A percentile compares a stretch with the other conserved stretches of the same genome.
These are phyloP conservation scores for Samsoniella hepiali DNA, from an alignment of 2,329 filamentous ascomycete genomes.

Conservation along the genomic window DNA sequence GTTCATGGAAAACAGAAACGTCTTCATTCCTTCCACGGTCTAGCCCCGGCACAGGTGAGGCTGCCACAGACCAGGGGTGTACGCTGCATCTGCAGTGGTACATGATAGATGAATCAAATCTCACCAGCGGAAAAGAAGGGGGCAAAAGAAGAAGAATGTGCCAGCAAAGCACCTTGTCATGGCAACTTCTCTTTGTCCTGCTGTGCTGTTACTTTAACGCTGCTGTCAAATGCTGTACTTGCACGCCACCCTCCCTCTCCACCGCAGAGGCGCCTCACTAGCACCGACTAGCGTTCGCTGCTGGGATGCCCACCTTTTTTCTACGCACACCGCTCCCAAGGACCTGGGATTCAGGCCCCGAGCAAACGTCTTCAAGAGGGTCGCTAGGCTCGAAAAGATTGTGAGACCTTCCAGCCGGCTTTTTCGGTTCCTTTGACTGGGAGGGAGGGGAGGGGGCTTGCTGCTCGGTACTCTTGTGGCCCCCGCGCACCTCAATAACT, in stretches of 20 bases:
- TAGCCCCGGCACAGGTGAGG: too few species aligned
- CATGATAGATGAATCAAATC: not conserved
- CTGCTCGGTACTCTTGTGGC: too few species aligned
- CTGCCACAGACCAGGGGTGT: too few species aligned
- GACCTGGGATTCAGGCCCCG: slow-evolving; percentile 9
- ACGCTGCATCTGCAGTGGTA: too few species aligned
- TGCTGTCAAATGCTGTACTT: not conserved
- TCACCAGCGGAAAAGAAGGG: not conserved
- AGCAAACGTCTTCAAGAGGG: not conserved
- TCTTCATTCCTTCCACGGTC: too few species aligned
- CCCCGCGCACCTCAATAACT: too few species aligned
- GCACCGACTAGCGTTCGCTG: not conserved
- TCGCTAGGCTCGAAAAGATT: not conserved
- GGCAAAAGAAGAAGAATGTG: not conserved
- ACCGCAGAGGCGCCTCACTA: slow-evolving; percentile 2
- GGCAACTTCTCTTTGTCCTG: not conserved
- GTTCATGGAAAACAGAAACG: too few species aligned
- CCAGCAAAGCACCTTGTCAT: too few species aligned
- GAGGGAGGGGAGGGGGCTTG: not conserved
- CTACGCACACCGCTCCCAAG: slow-evolving; percentile 20
- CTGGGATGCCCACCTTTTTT: not conserved
- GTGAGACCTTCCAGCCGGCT: not conserved
- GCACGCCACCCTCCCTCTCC: not conserved
- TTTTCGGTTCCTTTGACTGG: not conserved
- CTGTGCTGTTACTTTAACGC: not conserved